Base-by-base conservation (phyloP, 805 yeast species). In the Schwanniomyces yamadae region DNA sequence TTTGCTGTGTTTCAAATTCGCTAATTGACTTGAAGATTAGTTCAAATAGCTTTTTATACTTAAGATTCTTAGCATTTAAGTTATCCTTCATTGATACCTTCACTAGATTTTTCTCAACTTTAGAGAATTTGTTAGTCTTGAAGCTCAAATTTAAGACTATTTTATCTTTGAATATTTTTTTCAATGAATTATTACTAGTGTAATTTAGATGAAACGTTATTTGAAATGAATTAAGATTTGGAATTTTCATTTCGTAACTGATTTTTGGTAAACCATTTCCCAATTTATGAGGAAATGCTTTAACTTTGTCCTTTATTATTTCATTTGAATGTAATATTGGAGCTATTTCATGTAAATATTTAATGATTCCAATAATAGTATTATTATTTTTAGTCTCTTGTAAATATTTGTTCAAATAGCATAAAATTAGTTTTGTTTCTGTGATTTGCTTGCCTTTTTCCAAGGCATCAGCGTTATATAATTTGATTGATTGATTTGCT, bases 31-130 rank as follows among this genome's bases (percentile, higher is more conserved):
- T 55, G 43, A 59, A 61, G 3, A 62, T 59, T 40, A 55, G 37
- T 33, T 68, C 74, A 44, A 68, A 66, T 28, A 68, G 48, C 35
- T 51, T 51, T 38, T 64, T 66, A 40, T 59, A 62, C 49, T 66
- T 64, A 31, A 64, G 35, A 41, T 65, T 66, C 37, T 57, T 58
- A 14, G 59, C 44, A 37, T 56, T 62, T 38, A 66, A 54, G 44
- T 65, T 66, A 23, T 66, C 68, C 29, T 56, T 57, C 53, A 66
- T 48, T 11, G 66, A 59, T 5, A 66, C 46, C 41, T 59, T 52
- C 33, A 46, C 31, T 34, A 55, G 31, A 43, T 56, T 39, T 41
- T 50, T 37, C 29, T 43, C 37, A 9, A 30, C 36, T 15, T 40
- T 44, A 29, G 56, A 57, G 34, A 68, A 67, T 39, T 54, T 60